Evolutionary conservation across 345 rosid genomes (phyloP), one percentile per base, ranked within the genome.

Genomic region (Ceriops tagal): DNA sequence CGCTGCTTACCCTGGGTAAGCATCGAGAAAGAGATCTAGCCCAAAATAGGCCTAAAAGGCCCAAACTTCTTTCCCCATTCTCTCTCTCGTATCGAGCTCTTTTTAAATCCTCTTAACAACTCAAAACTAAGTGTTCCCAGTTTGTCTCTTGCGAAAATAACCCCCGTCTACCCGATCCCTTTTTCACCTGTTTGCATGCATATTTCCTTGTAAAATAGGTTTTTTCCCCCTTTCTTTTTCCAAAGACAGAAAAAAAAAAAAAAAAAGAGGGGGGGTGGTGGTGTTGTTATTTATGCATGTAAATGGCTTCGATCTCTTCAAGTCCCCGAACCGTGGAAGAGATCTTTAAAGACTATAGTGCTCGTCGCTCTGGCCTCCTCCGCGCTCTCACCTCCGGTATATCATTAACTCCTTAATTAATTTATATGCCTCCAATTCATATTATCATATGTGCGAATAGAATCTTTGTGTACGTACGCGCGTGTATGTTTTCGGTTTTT

Each of bases 241-340:
- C 13, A 55, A 35, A 35, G 8, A 35, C 2, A 37, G 6, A 34
- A 7, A 7, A 34, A 34, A 34, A 34, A 34, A 34, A 8, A 34
- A 34, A 3, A 3, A 3, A 3, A 28, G 3, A 0, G 30, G 30
- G 30, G 30, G 30, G 30, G 30, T 28, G 30, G 30, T 28, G 8
- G 8, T 35, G 8, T 19, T 16, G 26, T 30, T 9, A 19, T 65
- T 53, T 68, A 64, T 63, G 65, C 47, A 52, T 63, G 64, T 68
- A 62, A 75, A 77, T 77, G 80, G 72, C 80, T 56, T 72, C 76
- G 31, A 65, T 78, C 53, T 73, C 88, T 18, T 81, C 91, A 34
- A 83, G 85, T 70, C 96, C 96, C 70, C 98, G 97, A 74, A 82
- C 91, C 71, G 99, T 95, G 0, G 98, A 95, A 77, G 97, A 90